These are phyloP conservation scores for Leucocoprinus birnbaumii DNA, from an alignment of 768 basidiomycete species.

Conservation along the genomic window DNA sequence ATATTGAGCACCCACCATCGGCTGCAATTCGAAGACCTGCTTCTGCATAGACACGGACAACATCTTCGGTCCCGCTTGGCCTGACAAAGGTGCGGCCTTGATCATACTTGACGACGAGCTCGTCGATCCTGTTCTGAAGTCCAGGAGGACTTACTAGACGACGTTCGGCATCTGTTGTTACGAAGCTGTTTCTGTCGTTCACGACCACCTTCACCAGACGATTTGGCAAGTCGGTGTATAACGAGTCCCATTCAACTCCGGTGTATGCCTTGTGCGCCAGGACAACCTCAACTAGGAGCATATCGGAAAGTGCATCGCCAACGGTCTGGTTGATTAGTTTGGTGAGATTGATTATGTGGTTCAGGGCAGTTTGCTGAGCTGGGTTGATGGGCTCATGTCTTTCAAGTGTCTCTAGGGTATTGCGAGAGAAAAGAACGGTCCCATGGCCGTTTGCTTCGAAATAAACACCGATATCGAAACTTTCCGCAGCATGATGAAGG, in stretches of 20 bases:
- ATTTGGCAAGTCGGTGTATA: constrained; percentile 93
- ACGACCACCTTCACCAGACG: constrained; percentile 93
- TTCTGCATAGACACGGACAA: constrained; percentile 96
- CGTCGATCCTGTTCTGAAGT: constrained; percentile 81
- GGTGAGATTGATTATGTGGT: constrained; percentile 72
- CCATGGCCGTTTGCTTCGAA: constrained; percentile 99
- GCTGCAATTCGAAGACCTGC: constrained; percentile 71
- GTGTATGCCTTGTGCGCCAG: constrained; percentile 87
- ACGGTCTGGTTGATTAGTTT: constrained; percentile 97
- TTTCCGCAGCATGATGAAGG: constrained; percentile 94
- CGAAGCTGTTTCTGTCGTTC: constrained; percentile 75
- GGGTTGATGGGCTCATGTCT: constrained; percentile 74
- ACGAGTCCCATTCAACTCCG: constrained; percentile 84
- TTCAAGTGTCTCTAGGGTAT: constrained; percentile 60
- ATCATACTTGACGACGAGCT: constrained; percentile 71
- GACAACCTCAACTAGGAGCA: constrained; percentile 92
- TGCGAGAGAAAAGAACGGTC: constrained; percentile 88
- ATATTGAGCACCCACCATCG: constrained; percentile 60
- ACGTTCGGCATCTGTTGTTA: constrained; percentile 92
- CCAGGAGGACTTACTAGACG: constrained; percentile 77
- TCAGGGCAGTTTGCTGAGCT: constrained; percentile 77
- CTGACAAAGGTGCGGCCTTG: constrained; percentile 91
- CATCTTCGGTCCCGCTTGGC: constrained; percentile 97
- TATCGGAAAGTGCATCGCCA: constrained; percentile 94
- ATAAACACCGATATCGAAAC: constrained; percentile 95